Base-by-base conservation (phyloP, 2,329 filamentous ascomycete genomes). In the Chrysosphaeria jannelii region DNA sequence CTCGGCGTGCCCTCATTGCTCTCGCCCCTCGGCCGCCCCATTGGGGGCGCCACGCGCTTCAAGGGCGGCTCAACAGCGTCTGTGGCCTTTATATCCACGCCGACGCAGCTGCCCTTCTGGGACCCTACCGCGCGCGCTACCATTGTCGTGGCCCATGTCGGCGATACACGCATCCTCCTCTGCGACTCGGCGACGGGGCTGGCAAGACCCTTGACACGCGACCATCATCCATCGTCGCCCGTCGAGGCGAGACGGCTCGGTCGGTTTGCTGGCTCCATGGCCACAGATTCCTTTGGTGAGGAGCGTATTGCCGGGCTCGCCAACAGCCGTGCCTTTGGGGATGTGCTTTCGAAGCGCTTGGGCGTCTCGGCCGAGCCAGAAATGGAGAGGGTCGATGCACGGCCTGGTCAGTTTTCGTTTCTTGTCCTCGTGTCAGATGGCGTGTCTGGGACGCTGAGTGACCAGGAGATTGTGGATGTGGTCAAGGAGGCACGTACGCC, bases 241-340 rank as follows among this genome's bases (percentile, higher is more conserved):
- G 53, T 65, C 26, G 85, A 97, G 48, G 67, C 70, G 7, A 66
- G 63, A 20, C 63, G 85, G 6, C 56, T 97, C 13, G 69, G 79
- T 21, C 67, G 79, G 23, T 72, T 78, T 2, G 47, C 49, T 17
- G 62, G 71, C 14, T 68, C 53, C 13, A 81, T 93, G 39, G 69
- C 90, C 10, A 85, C 81, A 0, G 85, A 97, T 45, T 88, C 75
- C 16, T 97, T 97, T 41, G 85, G 85, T 38, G 85, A 97, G 46
- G 79, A 93, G 45, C 76, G 85, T 34, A 85, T 97, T 43, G 67
- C 67, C 9, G 81, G 85, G 0, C 56, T 97, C 1, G 85, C 85
- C 34, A 97, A 97, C 46, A 88, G 75, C 15, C 71, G 85, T 14
- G 59, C 85, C 4, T 93, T 97, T 39, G 85, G 85, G 13, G 85